phyloP scores from a whole-genome alignment of 1,284 basidiomycete species.

The Cerioporus squamosus region DNA sequence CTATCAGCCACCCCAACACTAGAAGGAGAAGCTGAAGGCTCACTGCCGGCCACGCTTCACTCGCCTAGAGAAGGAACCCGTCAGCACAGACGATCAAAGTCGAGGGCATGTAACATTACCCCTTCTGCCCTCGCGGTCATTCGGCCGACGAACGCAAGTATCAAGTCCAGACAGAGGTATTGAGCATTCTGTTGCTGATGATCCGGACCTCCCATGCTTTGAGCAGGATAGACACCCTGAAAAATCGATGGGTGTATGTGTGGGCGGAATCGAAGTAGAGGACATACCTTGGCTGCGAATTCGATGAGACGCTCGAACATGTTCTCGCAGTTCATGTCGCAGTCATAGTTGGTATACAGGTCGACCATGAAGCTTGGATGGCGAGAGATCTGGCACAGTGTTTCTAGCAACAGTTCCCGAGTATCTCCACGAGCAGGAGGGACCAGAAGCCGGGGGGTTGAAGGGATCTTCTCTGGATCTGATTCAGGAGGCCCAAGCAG shows the following conservation, averaged over 20 bases:
- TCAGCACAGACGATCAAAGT: conserved; percentile 9
- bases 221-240: conserved; percentile 78
- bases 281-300: conserved; percentile 81
- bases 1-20: too few relatives aligned
- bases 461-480: conserved; percentile 54
- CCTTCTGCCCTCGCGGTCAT: conserved; percentile 84
- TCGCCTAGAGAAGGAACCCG: conserved; percentile 30
- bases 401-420: conserved; percentile 90
- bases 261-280: neutral
- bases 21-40: too few relatives aligned
- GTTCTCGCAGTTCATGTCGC: conserved; percentile 96
- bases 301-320: conserved; percentile 91
- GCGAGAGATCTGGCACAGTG: conserved; percentile 80
- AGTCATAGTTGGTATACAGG: conserved; percentile 96
- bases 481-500: conserved; percentile 48
- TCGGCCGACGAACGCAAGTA: conserved; percentile 86
- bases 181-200: conserved; percentile 80
- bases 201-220: conserved; percentile 65
- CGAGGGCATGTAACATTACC: conserved; percentile 47
- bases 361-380: conserved; percentile 93
- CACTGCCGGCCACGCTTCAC: conserved; percentile 68
- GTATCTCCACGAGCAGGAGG: conserved; percentile 86
- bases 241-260: neutral
- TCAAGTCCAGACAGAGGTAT: conserved; percentile 87
- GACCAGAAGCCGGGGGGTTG: conserved; percentile 62